These are phyloP conservation scores for Cyberlindnera nakhonratchasimensis DNA, from an alignment of 805 yeast species.

Conservation along the genomic window DNA sequence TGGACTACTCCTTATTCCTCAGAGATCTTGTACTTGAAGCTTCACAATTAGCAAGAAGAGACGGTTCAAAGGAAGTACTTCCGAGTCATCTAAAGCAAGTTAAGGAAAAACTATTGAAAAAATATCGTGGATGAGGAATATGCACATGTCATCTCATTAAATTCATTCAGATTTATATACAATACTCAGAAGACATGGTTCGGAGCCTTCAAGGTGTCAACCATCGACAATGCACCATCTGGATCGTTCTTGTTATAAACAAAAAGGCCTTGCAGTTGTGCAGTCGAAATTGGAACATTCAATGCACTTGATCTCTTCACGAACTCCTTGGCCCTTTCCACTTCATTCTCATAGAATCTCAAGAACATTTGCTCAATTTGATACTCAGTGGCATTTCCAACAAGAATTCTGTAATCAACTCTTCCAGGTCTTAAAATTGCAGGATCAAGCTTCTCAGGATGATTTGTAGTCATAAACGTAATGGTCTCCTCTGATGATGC, in stretches of 20 bases:
- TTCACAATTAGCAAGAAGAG: constrained; percentile 34
- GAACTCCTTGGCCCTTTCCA: constrained; percentile 47
- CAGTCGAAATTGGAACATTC: constrained; percentile 71
- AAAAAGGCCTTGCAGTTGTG: constrained; percentile 92
- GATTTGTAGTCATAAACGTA: constrained; percentile 98
- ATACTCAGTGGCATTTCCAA: constrained; percentile 81
- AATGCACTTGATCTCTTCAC: constrained; percentile 40
- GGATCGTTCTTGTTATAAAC: constrained; percentile 89
- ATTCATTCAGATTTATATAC: constrained; percentile 11
- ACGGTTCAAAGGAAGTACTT: constrained; percentile 41
- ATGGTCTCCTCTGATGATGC: constrained; percentile 96
- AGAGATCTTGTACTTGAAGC: constrained; percentile 38
- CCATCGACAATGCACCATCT: constrained; percentile 64
- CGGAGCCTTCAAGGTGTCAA: constrained; percentile 36
- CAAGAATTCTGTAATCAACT: constrained; percentile 76
- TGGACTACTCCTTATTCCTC: constrained; percentile 47
- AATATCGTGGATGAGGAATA: constrained; percentile 33
- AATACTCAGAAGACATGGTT: constrained; percentile 31
- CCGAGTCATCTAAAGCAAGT: constrained; percentile 40
- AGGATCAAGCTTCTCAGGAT: constrained; percentile 89
- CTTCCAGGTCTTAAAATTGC: constrained; percentile 95
- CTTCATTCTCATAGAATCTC: constrained; percentile 73
- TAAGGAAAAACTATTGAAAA: constrained; percentile 30
- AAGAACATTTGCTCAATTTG: constrained; percentile 84
- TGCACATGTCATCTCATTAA: no score